Conservation (phyloP, 352 stramenopile genomes). For the Phytophthora vignae region DNA sequence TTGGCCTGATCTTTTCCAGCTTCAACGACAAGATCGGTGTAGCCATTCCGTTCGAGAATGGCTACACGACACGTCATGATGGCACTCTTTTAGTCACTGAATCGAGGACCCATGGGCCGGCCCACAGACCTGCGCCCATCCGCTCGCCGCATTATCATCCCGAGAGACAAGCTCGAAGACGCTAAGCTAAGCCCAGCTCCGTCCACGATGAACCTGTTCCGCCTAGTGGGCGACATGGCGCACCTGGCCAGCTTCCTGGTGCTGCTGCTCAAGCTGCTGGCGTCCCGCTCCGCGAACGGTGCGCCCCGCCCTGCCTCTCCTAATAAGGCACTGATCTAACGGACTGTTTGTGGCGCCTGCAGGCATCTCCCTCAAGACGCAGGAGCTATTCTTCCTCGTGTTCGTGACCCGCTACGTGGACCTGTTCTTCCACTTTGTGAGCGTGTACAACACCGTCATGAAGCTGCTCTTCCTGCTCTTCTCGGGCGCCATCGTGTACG, state of each 20-base stretch:
- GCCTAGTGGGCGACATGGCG: slow-evolving; percentile 98
- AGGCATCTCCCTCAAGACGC: slow-evolving; percentile 99
- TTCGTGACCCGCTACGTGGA: slow-evolving; percentile 99
- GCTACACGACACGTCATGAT: slow-evolving; percentile 34
- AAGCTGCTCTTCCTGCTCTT: slow-evolving; percentile 98
- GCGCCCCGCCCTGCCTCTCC: slow-evolving; percentile 5
- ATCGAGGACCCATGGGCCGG: slow-evolving; percentile 4
- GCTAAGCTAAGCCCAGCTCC: background rate
- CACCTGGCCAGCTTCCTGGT: slow-evolving; percentile 99
- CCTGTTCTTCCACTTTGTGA: slow-evolving; percentile 96
- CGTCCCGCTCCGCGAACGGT: slow-evolving; percentile 82
- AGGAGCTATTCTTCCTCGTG: slow-evolving; percentile 99
- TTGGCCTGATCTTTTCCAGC: background rate
- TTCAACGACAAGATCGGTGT: background rate
- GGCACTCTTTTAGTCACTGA: slow-evolving; percentile 34
- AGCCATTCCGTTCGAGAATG: slow-evolving; percentile 3
- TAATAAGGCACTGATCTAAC: background rate
- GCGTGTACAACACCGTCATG: slow-evolving; percentile 99
- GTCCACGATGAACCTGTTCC: slow-evolving; percentile 96
- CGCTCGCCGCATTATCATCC: background rate
- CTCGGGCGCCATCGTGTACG: slow-evolving; percentile 98
- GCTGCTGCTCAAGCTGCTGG: slow-evolving; percentile 96
- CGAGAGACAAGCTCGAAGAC: background rate
- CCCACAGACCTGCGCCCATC: too few relatives aligned
- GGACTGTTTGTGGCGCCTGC: background rate